These are phyloP conservation scores for Teratosphaeria gauchensis DNA, from an alignment of 2,329 filamentous ascomycete species.

Conservation along the genomic window DNA sequence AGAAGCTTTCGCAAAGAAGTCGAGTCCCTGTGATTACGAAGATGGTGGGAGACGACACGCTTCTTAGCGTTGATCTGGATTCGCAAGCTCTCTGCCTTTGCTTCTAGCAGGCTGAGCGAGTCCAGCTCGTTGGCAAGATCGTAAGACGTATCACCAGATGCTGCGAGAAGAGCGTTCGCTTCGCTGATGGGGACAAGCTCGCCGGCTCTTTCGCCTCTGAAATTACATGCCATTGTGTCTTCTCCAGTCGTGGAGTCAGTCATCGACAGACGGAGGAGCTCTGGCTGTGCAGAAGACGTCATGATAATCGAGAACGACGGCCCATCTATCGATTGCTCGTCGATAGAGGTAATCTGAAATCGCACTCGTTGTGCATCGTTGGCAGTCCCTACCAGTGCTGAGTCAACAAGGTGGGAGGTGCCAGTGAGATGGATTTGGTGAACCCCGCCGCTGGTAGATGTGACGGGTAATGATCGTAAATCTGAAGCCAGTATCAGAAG, in stretches of 20 bases:
- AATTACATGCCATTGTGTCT: not conserved
- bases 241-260: not conserved
- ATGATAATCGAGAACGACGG: not conserved
- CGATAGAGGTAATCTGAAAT: not conserved
- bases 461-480: constrained; percentile 23
- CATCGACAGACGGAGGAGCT: not conserved
- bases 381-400: not conserved
- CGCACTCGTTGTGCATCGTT: not conserved
- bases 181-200: not conserved
- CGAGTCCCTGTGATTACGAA: constrained; percentile 28
- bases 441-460: constrained; percentile 24
- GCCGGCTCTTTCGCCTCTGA: not conserved
- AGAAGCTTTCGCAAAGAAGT: constrained; percentile 32
- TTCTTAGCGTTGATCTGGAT: constrained; percentile 19
- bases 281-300: not conserved
- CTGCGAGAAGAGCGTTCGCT: not conserved
- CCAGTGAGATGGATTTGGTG: constrained; percentile 2
- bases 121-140: constrained; percentile 31
- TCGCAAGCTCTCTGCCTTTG: constrained; percentile 17
- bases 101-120: constrained; percentile 26
- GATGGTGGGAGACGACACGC: constrained; percentile 28
- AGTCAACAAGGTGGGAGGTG: constrained; percentile 7
- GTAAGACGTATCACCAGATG: not conserved
- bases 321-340: not conserved
- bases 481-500: not conserved